Evolutionary conservation across 257 asterid genomes (phyloP).

Genomic region (Scutellaria barbata): DNA sequence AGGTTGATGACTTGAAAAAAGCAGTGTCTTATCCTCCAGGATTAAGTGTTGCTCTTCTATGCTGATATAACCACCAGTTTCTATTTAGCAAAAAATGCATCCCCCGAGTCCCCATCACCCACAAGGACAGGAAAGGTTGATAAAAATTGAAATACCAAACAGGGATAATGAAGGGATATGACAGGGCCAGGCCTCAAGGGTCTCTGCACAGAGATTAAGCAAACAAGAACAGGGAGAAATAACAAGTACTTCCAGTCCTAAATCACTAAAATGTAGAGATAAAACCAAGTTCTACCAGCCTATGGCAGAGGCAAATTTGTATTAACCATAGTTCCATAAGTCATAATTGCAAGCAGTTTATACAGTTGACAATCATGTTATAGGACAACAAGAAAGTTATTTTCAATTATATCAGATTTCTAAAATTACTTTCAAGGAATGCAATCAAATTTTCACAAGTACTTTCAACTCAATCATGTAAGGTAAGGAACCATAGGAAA

Average conservation of each 20-base stretch:
- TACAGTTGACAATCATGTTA: neutral
- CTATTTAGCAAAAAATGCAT: neutral
- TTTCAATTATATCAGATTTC: neutral
- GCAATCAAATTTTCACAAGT: neutral
- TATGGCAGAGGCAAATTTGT: neutral
- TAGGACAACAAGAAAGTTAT: neutral
- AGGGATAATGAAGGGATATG: neutral
- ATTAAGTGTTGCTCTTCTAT: neutral
- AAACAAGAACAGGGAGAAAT: neutral
- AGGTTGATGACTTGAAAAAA: conserved; percentile 19
- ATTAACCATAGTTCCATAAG: neutral
- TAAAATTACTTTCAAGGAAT: neutral
- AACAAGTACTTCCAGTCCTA: conserved; percentile 8
- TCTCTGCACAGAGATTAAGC: neutral
- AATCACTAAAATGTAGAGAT: neutral
- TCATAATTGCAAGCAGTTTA: neutral
- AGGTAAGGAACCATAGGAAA: neutral
- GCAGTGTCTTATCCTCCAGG: neutral
- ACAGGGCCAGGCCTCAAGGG: neutral
- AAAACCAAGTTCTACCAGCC: conserved; percentile 21
- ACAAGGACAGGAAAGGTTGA: conserved; percentile 7
- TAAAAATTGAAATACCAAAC: neutral
- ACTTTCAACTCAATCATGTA: neutral
- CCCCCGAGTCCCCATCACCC: neutral
- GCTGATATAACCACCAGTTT: neutral